Evolutionary conservation across 306 rosid species (phyloP).

Genomic region (Lablab purpureus): DNA sequence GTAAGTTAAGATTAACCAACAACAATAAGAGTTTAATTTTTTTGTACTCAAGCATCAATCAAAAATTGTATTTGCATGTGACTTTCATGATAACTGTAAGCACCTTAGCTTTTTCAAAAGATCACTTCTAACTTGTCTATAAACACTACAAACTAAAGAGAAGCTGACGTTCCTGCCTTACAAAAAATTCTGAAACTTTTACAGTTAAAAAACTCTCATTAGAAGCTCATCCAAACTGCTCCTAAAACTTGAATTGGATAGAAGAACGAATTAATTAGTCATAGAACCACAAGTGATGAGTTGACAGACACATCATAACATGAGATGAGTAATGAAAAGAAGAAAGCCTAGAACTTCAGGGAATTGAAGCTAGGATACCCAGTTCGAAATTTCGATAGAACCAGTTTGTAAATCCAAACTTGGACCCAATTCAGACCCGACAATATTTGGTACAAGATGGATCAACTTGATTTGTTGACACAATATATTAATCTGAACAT

Average conservation of each 20-base stretch:
- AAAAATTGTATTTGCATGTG: no score
- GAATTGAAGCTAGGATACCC: background rate
- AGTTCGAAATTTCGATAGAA: no score
- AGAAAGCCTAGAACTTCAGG: background rate
- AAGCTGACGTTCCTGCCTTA: background rate
- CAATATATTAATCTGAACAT: no score
- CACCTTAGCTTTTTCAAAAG: background rate
- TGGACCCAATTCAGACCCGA: no score
- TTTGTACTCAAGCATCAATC: no score
- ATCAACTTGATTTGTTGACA: no score
- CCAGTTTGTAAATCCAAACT: background rate
- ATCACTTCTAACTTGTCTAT: background rate
- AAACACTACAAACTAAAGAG: background rate
- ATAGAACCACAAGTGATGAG: background rate
- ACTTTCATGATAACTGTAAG: background rate
- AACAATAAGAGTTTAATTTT: no score
- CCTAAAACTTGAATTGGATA: background rate
- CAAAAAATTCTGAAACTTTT: background rate
- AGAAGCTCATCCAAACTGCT: background rate
- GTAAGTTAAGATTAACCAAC: background rate
- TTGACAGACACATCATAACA: background rate
- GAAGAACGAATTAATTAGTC: background rate
- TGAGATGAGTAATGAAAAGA: background rate
- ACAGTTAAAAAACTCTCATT: background rate
- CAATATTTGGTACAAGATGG: no score